These are phyloP conservation scores for Ensete glaucum DNA, from an alignment of 176 grass and related monocot species.

Conservation along the genomic window DNA sequence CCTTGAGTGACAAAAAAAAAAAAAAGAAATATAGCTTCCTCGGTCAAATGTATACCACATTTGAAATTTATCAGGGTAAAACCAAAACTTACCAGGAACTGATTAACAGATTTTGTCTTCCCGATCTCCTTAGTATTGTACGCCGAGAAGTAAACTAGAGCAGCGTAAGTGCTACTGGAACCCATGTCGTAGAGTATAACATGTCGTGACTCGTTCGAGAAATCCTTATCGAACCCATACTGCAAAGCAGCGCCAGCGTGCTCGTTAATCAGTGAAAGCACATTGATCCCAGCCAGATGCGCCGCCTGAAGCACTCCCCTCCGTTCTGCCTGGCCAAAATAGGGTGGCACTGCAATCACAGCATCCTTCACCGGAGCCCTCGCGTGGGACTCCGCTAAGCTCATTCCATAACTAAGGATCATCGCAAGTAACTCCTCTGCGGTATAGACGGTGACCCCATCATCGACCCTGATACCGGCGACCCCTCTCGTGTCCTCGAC, in stretches of 20 bases:
- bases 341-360: constrained; percentile 74
- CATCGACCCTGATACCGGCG: constrained; percentile 50
- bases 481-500: constrained; percentile 71
- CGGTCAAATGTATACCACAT: background rate
- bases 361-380: constrained; percentile 65
- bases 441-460: constrained; percentile 53
- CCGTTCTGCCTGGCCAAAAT: constrained; percentile 84
- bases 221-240: constrained; percentile 97
- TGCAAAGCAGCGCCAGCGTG: constrained; percentile 94
- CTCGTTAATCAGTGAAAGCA: constrained; percentile 86
- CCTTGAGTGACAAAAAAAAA: background rate
- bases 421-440: constrained; percentile 84
- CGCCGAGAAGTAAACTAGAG: constrained; percentile 78
- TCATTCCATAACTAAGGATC: constrained; percentile 64
- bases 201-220: constrained; percentile 69
- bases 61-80: constrained; percentile 12
- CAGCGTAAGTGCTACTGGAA: constrained; percentile 83
- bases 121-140: constrained; percentile 83
- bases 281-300: constrained; percentile 76
- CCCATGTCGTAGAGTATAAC: constrained; percentile 98
- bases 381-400: constrained; percentile 63
- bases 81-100: constrained; percentile 63
- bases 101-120: constrained; percentile 68
- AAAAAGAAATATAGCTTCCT: background rate
- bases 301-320: constrained; percentile 66